Evolutionary conservation across 345 rosid species (phyloP), one percentile per base, ranked within the genome.

Genomic region (Firmiana major): DNA sequence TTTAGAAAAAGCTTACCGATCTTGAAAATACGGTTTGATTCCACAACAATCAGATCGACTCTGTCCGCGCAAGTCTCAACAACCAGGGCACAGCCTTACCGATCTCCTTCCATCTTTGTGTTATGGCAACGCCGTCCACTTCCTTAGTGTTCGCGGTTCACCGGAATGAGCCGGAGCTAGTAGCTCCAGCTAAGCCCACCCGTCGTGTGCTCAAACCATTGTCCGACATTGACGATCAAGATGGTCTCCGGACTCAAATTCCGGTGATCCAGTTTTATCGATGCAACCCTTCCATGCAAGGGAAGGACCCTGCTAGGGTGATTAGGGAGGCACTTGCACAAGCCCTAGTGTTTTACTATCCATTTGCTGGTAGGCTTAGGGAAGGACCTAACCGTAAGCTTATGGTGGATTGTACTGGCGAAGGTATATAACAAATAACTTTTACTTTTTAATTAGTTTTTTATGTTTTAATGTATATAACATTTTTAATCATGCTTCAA

Each of bases 401-500:
- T 26, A 5, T 54, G 8, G 84, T 82, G 55, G 79, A 78, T n/a
- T 82, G 82, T 22, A 82, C 17, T 1, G 82, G 77, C n/a, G n/a
- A n/a, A n/a, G n/a, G n/a, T n/a, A n/a, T n/a, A n/a, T n/a, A n/a
- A n/a, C n/a, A n/a, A n/a, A n/a, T n/a, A n/a, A n/a, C n/a, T n/a
- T n/a, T n/a, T n/a, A n/a, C n/a, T n/a, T n/a, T n/a, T n/a, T n/a
- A n/a, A n/a, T n/a, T n/a, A n/a, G n/a, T n/a, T n/a, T n/a, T n/a
- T n/a, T n/a, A n/a, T n/a, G n/a, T n/a, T n/a, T n/a, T n/a, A n/a
- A n/a, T n/a, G n/a, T n/a, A n/a, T n/a, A n/a, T n/a, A n/a, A n/a
- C n/a, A n/a, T n/a, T n/a, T n/a, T n/a, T n/a, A n/a, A n/a, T n/a
- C n/a, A n/a, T n/a, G n/a, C n/a, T n/a, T n/a, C n/a, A n/a, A n/a